These are phyloP conservation scores for Populus tomentosa DNA, from an alignment of 441 rosid genomes.

Conservation along the genomic window DNA sequence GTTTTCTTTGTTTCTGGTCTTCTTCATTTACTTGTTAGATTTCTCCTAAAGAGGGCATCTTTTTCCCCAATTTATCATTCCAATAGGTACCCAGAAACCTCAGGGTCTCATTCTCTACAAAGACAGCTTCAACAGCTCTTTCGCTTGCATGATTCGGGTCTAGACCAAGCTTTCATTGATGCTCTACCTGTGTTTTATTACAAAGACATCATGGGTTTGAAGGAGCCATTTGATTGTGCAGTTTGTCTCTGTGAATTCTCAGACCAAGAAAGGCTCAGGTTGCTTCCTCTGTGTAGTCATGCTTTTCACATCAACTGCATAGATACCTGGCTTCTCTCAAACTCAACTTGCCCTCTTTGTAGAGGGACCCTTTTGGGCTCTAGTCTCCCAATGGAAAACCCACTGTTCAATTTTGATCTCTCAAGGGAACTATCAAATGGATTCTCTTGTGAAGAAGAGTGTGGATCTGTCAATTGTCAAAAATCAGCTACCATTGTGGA, in stretches of 20 bases:
- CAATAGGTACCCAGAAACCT: slow-evolving; percentile 36
- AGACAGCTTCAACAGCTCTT: slow-evolving; percentile 79
- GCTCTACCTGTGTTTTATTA: slow-evolving; percentile 58
- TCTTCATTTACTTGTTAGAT: slow-evolving; percentile 69
- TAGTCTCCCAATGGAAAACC: slow-evolving; percentile 22
- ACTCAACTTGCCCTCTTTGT: slow-evolving; percentile 80
- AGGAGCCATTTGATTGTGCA: slow-evolving; percentile 67
- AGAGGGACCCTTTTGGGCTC: slow-evolving; percentile 45
- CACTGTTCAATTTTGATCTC: slow-evolving; percentile 16
- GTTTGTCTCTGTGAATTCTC: slow-evolving; percentile 67
- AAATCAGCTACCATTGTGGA: slow-evolving; percentile 4
- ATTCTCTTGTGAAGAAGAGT: slow-evolving; percentile 20
- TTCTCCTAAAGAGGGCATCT: slow-evolving; percentile 40
- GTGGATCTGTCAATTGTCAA: slow-evolving; percentile 12
- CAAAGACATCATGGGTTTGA: slow-evolving; percentile 43
- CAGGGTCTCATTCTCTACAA: slow-evolving; percentile 45
- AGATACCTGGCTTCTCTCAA: slow-evolving; percentile 76
- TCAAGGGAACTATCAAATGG: slow-evolving; percentile 27
- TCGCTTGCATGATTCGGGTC: slow-evolving; percentile 59
- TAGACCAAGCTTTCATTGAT: slow-evolving; percentile 58
- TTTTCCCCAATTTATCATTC: slow-evolving; percentile 40
- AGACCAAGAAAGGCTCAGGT: slow-evolving; percentile 50
- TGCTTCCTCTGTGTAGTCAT: slow-evolving; percentile 63
- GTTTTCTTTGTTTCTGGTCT: slow-evolving; percentile 72
- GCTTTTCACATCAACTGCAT: slow-evolving; percentile 72